Base-by-base conservation (phyloP, 2,329 filamentous ascomycete genomes). In the Aspergillus intermedius region DNA sequence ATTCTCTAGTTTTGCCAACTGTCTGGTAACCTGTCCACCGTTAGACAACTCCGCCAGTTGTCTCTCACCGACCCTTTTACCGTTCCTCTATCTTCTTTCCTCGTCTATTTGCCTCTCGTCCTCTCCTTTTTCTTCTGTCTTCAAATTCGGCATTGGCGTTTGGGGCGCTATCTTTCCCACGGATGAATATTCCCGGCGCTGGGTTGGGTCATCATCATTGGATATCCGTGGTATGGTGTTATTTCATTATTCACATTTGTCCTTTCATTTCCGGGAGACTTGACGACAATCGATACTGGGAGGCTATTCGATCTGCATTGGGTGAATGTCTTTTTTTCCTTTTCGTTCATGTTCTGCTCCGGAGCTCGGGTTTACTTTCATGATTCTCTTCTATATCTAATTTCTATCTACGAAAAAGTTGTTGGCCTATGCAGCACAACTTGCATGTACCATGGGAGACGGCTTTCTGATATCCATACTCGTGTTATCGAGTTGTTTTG, bases 1-100 rank as follows among this genome's bases (percentile, higher is more conserved):
- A 97, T 98, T 69, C 82, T 98, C 61, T 90, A 54, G 17, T 40
- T 37, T 4, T 17, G 34, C 9, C 34, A 37, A 8, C 13, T 17
- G 6, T 37, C 17, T 37, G 25, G 10, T 28, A 10, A 5, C 25
- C 10, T 28, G 10, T 28, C 25, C 10, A 28, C 9, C 25, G 10
- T 28, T 9, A 28, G 10, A 28, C 25, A 28, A 28, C 25, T 37
- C n/a, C 34, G 34, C 17, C 34, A 37, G 13, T 15, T 37, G 34
- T 37, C 9, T 37, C 34, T 15, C 34, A 19, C 19, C 37, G 15
- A 12, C 17, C 10, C 17, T 21, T 12, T 10, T 40, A 6, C 10
- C 10, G 10, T 12, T 40, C 9, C 10, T 40, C 15, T 17, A 21
- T 43, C 13, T 48, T 55, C 42, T 46, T 52, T 59, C 37, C 30